These are phyloP conservation scores for Chrysanthemum seticuspe DNA, from an alignment of 129 eudicot genomes.

Conservation along the genomic window DNA sequence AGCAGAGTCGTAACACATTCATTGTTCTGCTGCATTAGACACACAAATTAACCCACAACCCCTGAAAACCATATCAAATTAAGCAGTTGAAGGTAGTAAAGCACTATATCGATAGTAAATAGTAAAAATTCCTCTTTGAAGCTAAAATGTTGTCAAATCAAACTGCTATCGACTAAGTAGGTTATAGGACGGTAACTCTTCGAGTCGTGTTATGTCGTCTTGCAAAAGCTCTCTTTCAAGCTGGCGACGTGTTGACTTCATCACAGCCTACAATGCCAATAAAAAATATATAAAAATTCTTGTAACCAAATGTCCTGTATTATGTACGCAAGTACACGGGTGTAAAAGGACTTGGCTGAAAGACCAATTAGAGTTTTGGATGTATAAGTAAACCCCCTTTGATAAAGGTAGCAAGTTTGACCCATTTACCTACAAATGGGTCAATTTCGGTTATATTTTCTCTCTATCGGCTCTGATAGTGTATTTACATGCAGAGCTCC, in stretches of 20 bases:
- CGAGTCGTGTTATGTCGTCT: conserved; percentile 77
- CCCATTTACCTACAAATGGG: no score
- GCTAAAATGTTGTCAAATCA: conserved; percentile 25
- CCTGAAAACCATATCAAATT: conserved; percentile 10
- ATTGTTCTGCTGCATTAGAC: conserved; percentile 19
- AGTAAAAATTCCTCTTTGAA: conserved; percentile 5
- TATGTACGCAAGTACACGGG: neutral
- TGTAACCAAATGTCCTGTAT: neutral
- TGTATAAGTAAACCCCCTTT: no score
- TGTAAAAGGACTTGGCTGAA: no score
- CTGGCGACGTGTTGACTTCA: conserved; percentile 96
- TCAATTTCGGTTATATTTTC: no score
- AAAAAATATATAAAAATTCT: neutral
- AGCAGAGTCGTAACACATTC: conserved; percentile 11
- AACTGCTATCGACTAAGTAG: conserved; percentile 62
- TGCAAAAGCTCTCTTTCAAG: conserved; percentile 89
- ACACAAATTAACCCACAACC: conserved; percentile 22
- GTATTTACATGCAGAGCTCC: no score
- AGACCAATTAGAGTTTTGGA: no score
- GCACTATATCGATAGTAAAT: conserved; percentile 21
- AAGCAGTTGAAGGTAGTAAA: conserved; percentile 15
- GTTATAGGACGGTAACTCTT: conserved; percentile 84
- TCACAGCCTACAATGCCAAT: conserved; percentile 60
- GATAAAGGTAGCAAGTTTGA: no score
- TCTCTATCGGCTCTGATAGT: no score